A percentile compares a stretch with the other conserved stretches of the same genome.
These are phyloP conservation scores for Gossypium raimondii DNA, from an alignment of 345 rosid species.

Conservation along the genomic window DNA sequence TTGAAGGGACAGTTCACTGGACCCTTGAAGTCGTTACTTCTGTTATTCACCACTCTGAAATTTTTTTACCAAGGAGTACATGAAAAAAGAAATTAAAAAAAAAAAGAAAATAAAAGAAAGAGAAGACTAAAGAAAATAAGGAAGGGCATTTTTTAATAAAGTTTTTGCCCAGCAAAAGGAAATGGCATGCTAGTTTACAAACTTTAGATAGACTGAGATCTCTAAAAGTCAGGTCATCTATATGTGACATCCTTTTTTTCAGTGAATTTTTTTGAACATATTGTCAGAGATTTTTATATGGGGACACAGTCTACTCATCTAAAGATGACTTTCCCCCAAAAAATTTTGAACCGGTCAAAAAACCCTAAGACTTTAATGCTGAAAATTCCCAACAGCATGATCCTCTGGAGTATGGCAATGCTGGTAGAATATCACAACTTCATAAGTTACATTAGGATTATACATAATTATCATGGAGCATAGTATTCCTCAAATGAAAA, in stretches of 20 bases:
- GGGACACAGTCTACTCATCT: neutral
- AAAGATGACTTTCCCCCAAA: neutral
- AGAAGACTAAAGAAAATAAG: neutral
- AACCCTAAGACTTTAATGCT: neutral
- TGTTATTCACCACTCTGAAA: neutral
- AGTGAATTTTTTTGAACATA: neutral
- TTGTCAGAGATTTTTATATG: neutral
- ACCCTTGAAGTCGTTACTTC: neutral
- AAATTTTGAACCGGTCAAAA: neutral
- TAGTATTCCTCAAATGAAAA: neutral
- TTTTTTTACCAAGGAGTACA: neutral
- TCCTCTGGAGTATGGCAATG: neutral
- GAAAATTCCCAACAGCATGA: neutral
- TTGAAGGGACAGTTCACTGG: neutral
- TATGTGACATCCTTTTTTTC: neutral
- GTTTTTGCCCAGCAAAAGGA: neutral
- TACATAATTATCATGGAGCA: neutral
- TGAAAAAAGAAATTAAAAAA: too few species aligned
- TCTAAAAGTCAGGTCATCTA: constrained; percentile 1
- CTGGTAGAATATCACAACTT: neutral
- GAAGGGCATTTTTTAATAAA: neutral
- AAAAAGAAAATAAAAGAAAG: neutral
- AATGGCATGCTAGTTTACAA: neutral
- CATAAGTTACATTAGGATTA: neutral
- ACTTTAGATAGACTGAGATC: neutral